phyloP scores from a whole-genome alignment of 2,329 filamentous ascomycete genomes.

The Monosporascus sp. region DNA sequence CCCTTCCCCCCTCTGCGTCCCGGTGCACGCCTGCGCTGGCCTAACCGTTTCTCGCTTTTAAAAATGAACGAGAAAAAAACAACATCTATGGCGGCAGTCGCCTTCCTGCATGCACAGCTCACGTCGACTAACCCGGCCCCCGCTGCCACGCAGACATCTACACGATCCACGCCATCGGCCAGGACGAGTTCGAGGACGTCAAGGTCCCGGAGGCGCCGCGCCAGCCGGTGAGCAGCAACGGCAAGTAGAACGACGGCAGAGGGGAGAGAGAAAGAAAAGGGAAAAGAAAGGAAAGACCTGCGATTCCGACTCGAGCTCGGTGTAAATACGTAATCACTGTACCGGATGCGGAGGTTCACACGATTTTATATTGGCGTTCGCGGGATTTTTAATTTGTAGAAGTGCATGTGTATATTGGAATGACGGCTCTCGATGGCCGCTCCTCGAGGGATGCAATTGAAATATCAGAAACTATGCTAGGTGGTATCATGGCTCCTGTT shows the following conservation, averaged over 20 bases:
- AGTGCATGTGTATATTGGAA: neutral
- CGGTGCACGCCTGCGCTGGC: too few species aligned
- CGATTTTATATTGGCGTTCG: too few species aligned
- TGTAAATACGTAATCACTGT: too few species aligned
- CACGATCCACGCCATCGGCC: slow-evolving; percentile 77
- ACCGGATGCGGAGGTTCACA: too few species aligned
- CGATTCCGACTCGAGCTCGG: too few species aligned
- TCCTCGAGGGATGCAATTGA: slow-evolving; percentile 1
- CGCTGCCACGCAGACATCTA: slow-evolving; percentile 42
- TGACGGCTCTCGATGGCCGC: too few species aligned
- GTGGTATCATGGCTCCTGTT: slow-evolving; percentile 19
- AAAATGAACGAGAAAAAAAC: too few species aligned
- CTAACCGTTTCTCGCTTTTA: too few species aligned
- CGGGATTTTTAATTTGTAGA: too few species aligned
- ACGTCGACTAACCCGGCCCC: too few species aligned
- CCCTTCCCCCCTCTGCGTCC: neutral
- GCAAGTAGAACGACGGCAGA: neutral
- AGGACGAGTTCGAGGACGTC: slow-evolving; percentile 96
- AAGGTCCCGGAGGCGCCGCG: slow-evolving; percentile 73
- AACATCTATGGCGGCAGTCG: too few species aligned
- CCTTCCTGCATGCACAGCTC: too few species aligned
- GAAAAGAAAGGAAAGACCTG: neutral
- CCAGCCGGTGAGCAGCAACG: slow-evolving; percentile 33
- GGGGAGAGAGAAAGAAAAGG: slow-evolving; percentile 3
- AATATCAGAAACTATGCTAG: slow-evolving; percentile 10